Evolutionary conservation across 129 eudicot species (phyloP).

Genomic region (Helichrysum umbraculigerum): DNA sequence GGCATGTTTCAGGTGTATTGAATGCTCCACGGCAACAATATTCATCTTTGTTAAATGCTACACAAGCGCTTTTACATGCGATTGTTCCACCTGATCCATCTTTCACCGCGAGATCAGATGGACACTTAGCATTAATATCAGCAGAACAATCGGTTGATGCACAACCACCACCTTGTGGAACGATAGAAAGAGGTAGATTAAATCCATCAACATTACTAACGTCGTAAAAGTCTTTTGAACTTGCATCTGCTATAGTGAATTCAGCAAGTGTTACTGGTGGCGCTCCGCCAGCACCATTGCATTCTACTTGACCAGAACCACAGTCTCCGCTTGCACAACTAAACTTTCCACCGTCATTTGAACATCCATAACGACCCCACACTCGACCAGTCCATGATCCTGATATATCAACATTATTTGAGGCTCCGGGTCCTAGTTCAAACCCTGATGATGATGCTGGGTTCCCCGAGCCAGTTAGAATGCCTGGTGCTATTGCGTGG

Average conservation of each 20-base stretch:
- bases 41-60: slow-evolving; percentile 37
- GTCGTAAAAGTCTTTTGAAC: slow-evolving; percentile 40
- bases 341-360: slow-evolving; percentile 15
- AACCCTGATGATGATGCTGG: slow-evolving; percentile 20
- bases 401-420: slow-evolving; percentile 9
- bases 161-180: slow-evolving; percentile 33
- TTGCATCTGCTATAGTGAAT: slow-evolving; percentile 30
- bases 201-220: slow-evolving; percentile 58
- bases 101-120: slow-evolving; percentile 32
- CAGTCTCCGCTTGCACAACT: slow-evolving; percentile 42
- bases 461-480: slow-evolving; percentile 38
- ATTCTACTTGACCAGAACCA: slow-evolving; percentile 33
- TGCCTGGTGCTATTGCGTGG: slow-evolving; percentile 48
- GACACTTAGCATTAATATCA: slow-evolving; percentile 46
- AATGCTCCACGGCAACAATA: slow-evolving; percentile 55
- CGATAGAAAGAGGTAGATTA: slow-evolving; percentile 33
- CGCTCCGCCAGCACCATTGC: slow-evolving; percentile 41
- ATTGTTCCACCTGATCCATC: slow-evolving; percentile 36
- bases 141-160: slow-evolving; percentile 33
- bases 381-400: slow-evolving; percentile 44
- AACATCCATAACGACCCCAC: slow-evolving; percentile 45
- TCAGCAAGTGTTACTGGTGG: slow-evolving; percentile 46
- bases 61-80: slow-evolving; percentile 65
- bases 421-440: slow-evolving; percentile 11
- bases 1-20: slow-evolving; percentile 39